phyloP scores from a whole-genome alignment of 2,329 filamentous ascomycete species.

The Ophiognomonia clavigignenti-juglandacearum region DNA sequence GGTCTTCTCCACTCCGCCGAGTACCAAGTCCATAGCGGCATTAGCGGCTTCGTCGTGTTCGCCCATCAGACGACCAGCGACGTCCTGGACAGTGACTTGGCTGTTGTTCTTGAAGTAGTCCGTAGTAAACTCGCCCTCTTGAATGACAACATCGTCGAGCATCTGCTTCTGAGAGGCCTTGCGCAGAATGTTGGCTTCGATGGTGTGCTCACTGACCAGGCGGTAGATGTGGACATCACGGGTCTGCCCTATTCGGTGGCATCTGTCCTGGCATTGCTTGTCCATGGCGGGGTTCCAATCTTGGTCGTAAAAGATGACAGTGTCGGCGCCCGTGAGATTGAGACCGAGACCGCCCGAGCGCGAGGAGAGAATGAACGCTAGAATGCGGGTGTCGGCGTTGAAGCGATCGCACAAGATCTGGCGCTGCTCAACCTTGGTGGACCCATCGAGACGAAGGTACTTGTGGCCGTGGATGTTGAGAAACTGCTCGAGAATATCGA shows the following conservation, averaged over 20 bases:
- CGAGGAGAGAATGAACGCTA: constrained; percentile 93
- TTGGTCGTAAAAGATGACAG: constrained; percentile 97
- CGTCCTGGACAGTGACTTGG: constrained; percentile 65
- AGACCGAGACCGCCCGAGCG: constrained; percentile 92
- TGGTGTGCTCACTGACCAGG: constrained; percentile 87
- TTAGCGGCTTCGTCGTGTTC: constrained; percentile 68
- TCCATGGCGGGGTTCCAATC: constrained; percentile 99
- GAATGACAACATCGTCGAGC: constrained; percentile 96
- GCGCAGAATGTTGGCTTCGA: constrained; percentile 94
- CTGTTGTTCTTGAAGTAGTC: constrained; percentile 73
- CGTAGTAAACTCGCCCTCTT: constrained; percentile 96
- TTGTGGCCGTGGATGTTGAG: constrained; percentile 97
- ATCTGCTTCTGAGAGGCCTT: constrained; percentile 98
- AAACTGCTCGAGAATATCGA: constrained; percentile 96
- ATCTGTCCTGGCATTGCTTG: constrained; percentile 96
- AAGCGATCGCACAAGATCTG: constrained; percentile 95
- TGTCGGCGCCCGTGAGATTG: constrained; percentile 94
- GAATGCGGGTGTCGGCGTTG: constrained; percentile 87
- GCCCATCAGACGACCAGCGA: constrained; percentile 55
- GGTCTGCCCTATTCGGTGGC: constrained; percentile 95
- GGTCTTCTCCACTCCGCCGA: constrained; percentile 60
- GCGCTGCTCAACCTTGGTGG: constrained; percentile 91
- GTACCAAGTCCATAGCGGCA: constrained; percentile 79
- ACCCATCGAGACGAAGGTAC: constrained; percentile 93
- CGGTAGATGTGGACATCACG: constrained; percentile 98